A percentile compares a stretch with the other conserved stretches of the same genome.
Evolutionary conservation across 2,329 filamentous ascomycete species (phyloP).

Genomic region (Pseudogymnoascus sp.): DNA sequence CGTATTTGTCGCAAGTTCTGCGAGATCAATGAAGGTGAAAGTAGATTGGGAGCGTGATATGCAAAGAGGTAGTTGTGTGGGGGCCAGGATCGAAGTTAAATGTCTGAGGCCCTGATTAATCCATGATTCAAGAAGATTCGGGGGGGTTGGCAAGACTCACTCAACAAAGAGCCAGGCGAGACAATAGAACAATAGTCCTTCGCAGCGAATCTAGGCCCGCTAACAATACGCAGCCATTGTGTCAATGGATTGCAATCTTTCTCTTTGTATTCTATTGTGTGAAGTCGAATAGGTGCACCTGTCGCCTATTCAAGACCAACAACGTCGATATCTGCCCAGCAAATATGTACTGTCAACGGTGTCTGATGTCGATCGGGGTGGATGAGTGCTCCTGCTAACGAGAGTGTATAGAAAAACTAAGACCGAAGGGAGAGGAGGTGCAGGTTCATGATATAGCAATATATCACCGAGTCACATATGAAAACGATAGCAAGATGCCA

Average conservation of each 20-base stretch:
- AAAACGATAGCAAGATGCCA: background rate
- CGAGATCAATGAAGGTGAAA: background rate
- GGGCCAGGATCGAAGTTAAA: background rate
- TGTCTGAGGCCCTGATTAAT: constrained; percentile 4
- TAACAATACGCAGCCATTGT: background rate
- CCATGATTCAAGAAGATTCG: background rate
- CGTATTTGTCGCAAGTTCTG: constrained; percentile 4
- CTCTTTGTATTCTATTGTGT: background rate
- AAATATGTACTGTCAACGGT: background rate
- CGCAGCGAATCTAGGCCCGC: background rate
- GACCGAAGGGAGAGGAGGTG: background rate
- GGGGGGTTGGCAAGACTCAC: background rate
- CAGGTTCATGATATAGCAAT: background rate
- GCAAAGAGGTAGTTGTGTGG: background rate
- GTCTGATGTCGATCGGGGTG: background rate
- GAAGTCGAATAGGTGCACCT: background rate
- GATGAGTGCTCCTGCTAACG: background rate
- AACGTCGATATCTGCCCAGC: background rate
- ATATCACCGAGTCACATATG: background rate
- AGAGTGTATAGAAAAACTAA: background rate
- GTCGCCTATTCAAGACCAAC: background rate
- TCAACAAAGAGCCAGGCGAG: background rate
- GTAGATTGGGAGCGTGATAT: background rate
- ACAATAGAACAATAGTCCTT: background rate
- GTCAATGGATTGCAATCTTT: background rate